Evolutionary conservation across 1,139 yeast species (phyloP).

Genomic region (Protomyces arabidopsidicola): DNA sequence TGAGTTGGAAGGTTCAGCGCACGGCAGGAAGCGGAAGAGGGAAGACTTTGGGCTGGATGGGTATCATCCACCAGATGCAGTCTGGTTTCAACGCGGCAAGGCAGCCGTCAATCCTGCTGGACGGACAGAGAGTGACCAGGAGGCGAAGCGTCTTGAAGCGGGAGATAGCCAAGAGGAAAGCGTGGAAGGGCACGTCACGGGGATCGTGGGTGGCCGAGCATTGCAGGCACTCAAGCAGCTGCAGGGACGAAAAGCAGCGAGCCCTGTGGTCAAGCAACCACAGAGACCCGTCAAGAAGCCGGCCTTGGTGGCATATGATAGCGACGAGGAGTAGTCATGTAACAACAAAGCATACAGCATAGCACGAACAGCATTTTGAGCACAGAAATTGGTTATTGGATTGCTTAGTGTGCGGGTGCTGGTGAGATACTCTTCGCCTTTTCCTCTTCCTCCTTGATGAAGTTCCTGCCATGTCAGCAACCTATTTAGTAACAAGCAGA

Average conservation of each 20-base stretch:
- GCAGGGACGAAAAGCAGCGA: not conserved
- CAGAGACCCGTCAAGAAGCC: not conserved
- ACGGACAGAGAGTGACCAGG: not conserved
- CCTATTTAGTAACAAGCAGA: no score
- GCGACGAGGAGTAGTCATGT: conserved; percentile 8
- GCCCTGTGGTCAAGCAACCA: not conserved
- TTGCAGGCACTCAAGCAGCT: conserved; percentile 18
- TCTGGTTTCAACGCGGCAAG: conserved; percentile 32
- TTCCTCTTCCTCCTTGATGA: conserved; percentile 27
- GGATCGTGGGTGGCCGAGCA: conserved; percentile 12
- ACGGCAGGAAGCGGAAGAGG: conserved; percentile 22
- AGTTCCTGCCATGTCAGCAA: conserved; percentile 2
- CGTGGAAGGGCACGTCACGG: not conserved
- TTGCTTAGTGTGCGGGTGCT: conserved; percentile 10
- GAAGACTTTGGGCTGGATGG: conserved; percentile 31
- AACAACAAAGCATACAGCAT: not conserved
- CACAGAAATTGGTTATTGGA: not conserved
- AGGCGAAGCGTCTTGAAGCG: not conserved
- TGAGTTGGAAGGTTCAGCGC: conserved; percentile 31
- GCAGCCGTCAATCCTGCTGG: conserved; percentile 30
- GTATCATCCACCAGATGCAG: conserved; percentile 31
- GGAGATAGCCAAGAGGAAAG: not conserved
- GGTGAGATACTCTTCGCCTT: conserved; percentile 20
- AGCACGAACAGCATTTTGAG: not conserved
- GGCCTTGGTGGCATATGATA: conserved; percentile 12